A percentile compares a stretch with the other conserved stretches of the same genome.
Conservation (phyloP, 768 basidiomycete genomes). For the Serendipita indica region DNA sequence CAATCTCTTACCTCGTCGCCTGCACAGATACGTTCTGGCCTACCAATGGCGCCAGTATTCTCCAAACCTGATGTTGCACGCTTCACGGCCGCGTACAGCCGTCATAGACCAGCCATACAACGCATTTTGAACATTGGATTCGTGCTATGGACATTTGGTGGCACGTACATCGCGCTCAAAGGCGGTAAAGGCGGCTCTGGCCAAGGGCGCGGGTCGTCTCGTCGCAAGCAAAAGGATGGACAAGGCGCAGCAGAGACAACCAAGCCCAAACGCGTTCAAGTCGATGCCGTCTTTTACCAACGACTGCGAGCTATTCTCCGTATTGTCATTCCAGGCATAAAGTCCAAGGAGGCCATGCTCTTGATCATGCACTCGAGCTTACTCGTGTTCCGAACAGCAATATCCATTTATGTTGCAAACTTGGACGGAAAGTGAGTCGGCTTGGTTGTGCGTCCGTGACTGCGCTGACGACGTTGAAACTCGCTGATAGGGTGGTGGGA, state of each 20-base stretch:
- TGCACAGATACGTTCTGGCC: not conserved
- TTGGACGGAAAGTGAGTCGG: conserved; percentile 82
- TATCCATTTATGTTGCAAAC: conserved; percentile 87
- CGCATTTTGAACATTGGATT: conserved; percentile 53
- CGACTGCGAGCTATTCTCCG: conserved; percentile 60
- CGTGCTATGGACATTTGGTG: conserved; percentile 34
- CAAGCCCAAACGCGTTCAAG: conserved; percentile 28
- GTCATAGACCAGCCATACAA: conserved; percentile 59
- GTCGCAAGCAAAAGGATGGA: conserved; percentile 22
- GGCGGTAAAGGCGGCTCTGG: conserved; percentile 45
- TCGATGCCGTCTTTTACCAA: conserved; percentile 85
- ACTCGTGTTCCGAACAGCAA: conserved; percentile 75
- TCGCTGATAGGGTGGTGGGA: conserved; percentile 63
- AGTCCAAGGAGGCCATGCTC: conserved; percentile 76
- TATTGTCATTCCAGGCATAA: conserved; percentile 77
- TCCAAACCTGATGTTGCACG: conserved; percentile 7
- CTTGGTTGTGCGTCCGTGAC: not conserved
- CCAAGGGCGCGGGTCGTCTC: conserved; percentile 24
- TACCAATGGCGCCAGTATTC: not conserved
- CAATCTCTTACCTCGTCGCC: too few relatives aligned
- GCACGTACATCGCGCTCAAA: conserved; percentile 25
- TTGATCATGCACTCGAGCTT: conserved; percentile 80
- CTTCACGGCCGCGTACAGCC: conserved; percentile 29
- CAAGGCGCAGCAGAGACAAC: not conserved
- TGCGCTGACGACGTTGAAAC: not conserved